Evolutionary conservation across 129 eudicot species (phyloP).

Genomic region (Gnaphalium uliginosum): DNA sequence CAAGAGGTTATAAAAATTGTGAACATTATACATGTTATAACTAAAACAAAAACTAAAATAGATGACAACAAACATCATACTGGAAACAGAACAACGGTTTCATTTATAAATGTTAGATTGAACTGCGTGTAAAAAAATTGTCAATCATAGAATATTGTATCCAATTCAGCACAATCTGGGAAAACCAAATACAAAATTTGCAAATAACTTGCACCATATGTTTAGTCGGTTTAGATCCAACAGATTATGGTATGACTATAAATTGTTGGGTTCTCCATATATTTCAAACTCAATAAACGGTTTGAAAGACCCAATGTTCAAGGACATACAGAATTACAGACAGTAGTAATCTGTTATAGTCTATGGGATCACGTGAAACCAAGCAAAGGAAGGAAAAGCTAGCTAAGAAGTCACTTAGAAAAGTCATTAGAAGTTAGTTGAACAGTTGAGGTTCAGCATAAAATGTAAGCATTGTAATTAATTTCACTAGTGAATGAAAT

Average conservation of each 20-base stretch:
- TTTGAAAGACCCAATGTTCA: constrained; percentile 1
- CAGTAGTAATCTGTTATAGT: neutral
- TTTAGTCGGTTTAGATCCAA: neutral
- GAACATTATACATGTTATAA: neutral
- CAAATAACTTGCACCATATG: neutral
- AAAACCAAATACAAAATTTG: constrained; percentile 1
- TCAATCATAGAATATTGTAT: neutral
- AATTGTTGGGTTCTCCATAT: constrained; percentile 9
- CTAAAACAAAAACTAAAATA: neutral
- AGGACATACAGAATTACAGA: neutral
- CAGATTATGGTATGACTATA: neutral
- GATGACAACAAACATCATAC: neutral
- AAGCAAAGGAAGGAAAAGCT: neutral
- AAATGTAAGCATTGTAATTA: neutral
- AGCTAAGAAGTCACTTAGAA: neutral
- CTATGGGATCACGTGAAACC: neutral
- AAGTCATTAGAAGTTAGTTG: neutral
- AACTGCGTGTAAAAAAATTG: neutral
- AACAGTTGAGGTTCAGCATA: neutral
- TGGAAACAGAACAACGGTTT: constrained; percentile 7
- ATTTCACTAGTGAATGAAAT: neutral
- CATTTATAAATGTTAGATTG: constrained; percentile 1
- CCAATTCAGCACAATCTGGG: neutral
- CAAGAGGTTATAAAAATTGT: constrained; percentile 5
- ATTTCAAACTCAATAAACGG: neutral